Base-by-base conservation (phyloP, 768 basidiomycete species). In the Boletus reticulatus region DNA sequence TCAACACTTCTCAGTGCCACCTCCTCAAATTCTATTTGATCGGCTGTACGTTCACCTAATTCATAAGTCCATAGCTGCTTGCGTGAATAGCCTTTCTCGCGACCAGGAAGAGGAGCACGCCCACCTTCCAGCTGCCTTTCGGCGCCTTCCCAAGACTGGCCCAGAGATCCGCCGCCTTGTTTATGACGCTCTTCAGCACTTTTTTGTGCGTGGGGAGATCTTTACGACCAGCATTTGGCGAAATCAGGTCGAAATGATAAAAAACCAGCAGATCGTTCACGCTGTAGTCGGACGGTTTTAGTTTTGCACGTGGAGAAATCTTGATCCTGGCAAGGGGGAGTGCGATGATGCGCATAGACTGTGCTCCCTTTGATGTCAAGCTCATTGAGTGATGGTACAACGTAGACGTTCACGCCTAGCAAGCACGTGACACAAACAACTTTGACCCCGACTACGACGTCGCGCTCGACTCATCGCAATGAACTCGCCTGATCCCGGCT, bases 21-120 rank as follows among this genome's bases (percentile, higher is more conserved):
- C 68, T 93, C 90, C 69, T 92, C 91, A 60, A 91, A 92, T 48
- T 91, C 91, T 57, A 91, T 75, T 20, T 80, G 76, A 69, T 91
- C 87, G 20, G 86, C 76, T 2, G 90, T 67, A 20, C 81, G 81
- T 73, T 90, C 85, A 24, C 90, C 90, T 38, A 78, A 72, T 59
- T 79, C 72, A 65, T 84, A 88, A 13, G 81, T 73, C 67, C 78
- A 83, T 27, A 81, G 68, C 89, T 92, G 58, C 19, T 50, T 50
- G 37, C 38, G 52, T 58, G 45, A 43, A 46, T 53, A 43, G 29
- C 60, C 36, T 9, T 43, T 56, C 50, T 53, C 52, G 37, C 48
- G 24, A 19, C 14, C 13, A 41, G 19, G 55, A 37, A 60, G 38
- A 39, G 20, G 55, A 52, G 47, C 43, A 52, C 14, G 73, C 80